Percentiles rank a stretch among this genome's conserved stretches.
Evolutionary conservation across 176 grass and related monocot genomes (phyloP).

Genomic region (Rhynchospora pubera): DNA sequence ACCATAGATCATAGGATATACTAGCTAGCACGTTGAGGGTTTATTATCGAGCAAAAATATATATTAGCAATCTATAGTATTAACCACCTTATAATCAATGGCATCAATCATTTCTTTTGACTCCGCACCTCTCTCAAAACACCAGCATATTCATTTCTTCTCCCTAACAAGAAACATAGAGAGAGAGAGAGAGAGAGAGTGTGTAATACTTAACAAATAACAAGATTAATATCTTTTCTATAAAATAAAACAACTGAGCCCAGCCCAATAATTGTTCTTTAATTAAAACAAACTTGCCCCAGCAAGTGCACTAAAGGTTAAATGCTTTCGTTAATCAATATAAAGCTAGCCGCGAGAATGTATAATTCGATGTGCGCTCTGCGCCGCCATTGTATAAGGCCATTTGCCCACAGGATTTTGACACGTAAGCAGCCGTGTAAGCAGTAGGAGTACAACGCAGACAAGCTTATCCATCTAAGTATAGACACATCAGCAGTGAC

Average conservation of each 20-base stretch:
- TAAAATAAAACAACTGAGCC: background rate
- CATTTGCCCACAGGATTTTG: slow-evolving; percentile 3
- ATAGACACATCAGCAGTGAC: slow-evolving; percentile 27
- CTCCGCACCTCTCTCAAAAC: no score
- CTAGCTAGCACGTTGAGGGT: no score
- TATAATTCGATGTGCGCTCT: background rate
- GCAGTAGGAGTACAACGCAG: background rate
- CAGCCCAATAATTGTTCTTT: background rate
- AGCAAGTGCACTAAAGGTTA: background rate
- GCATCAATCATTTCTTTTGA: no score
- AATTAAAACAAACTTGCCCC: background rate
- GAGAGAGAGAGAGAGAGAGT: no score
- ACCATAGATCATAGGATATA: no score
- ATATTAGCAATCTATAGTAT: no score
- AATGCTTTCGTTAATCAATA: slow-evolving; percentile 2
- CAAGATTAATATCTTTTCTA: no score
- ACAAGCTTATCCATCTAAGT: background rate
- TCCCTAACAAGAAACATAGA: no score
- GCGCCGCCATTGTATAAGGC: background rate
- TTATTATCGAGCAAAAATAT: no score
- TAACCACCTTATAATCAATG: no score
- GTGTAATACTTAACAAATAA: no score
- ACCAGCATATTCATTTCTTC: no score
- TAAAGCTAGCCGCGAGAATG: background rate
- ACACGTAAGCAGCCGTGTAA: background rate